These are phyloP conservation scores for Wickerhamomyces queroliae DNA, from an alignment of 805 yeast genomes.

Conservation along the genomic window DNA sequence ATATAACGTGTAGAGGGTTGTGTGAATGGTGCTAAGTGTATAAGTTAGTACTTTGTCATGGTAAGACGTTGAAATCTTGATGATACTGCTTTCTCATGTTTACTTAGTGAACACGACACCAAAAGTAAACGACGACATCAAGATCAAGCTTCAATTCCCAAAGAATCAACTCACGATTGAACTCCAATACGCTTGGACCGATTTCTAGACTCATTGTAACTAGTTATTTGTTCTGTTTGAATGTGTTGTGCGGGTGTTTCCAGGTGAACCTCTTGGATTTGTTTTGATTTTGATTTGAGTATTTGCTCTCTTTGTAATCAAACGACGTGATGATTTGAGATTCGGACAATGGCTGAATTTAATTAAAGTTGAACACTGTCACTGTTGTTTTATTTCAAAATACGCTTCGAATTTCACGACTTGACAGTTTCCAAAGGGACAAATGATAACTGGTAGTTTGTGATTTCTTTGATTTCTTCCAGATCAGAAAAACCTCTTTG, in stretches of 20 bases:
- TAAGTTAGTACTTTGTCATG: conserved; percentile 1
- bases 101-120: too few relatives aligned
- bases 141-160: not conserved
- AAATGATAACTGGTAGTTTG: not conserved
- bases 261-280: not conserved
- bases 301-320: too few relatives aligned
- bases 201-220: conserved; percentile 46
- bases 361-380: too few relatives aligned
- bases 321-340: not conserved
- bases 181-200: conserved; percentile 67
- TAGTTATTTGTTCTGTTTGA: not conserved
- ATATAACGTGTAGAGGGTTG: conserved; percentile 58
- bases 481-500: too few relatives aligned
- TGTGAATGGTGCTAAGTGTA: conserved; percentile 61
- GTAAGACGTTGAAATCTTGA: not conserved
- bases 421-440: too few relatives aligned
- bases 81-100: not conserved
- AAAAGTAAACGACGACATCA: too few relatives aligned
- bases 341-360: not conserved
- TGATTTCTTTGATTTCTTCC: too few relatives aligned
- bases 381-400: too few relatives aligned
- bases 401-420: too few relatives aligned
- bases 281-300: not conserved
- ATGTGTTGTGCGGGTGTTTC: not conserved
- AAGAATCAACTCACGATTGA: conserved; percentile 55